phyloP scores from a whole-genome alignment of 768 basidiomycete genomes.

The Suillus fuscotomentosus region DNA sequence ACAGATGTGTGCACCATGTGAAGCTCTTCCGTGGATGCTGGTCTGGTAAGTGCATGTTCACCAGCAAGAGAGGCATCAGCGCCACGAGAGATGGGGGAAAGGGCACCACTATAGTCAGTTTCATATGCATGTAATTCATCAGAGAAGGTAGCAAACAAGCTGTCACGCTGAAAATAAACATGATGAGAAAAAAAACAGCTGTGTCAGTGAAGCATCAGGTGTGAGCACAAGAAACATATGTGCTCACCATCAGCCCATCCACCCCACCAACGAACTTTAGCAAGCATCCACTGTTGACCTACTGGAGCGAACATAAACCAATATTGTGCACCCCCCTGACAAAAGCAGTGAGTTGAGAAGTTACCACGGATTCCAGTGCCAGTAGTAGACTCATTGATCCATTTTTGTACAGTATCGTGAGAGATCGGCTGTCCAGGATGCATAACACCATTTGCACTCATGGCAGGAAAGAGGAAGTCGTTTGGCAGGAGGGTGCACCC shows the following conservation, averaged over 20 bases:
- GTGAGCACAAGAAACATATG: constrained; percentile 17
- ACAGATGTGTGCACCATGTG: neutral
- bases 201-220: neutral
- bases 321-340: constrained; percentile 27
- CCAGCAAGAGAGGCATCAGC: neutral
- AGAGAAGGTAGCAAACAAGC: constrained; percentile 21
- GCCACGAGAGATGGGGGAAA: neutral
- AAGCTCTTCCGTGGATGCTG: neutral
- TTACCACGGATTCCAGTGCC: constrained; percentile 11
- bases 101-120: constrained; percentile 16
- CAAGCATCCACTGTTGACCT: constrained; percentile 34
- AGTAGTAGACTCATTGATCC: constrained; percentile 14
- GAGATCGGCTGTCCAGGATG: constrained; percentile 21
- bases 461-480: constrained; percentile 23
- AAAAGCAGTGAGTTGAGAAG: constrained; percentile 27
- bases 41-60: neutral
- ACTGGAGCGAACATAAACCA: constrained; percentile 23
- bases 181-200: neutral
- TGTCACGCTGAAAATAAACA: constrained; percentile 1
- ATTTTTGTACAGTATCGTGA: constrained; percentile 22
- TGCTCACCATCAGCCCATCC: constrained; percentile 40
- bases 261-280: constrained; percentile 38
- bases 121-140: constrained; percentile 25
- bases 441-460: constrained; percentile 21
- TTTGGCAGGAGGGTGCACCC: constrained; percentile 9